Evolutionary conservation across 2,329 filamentous ascomycete genomes (phyloP).

Genomic region (Xylariaceae sp.): DNA sequence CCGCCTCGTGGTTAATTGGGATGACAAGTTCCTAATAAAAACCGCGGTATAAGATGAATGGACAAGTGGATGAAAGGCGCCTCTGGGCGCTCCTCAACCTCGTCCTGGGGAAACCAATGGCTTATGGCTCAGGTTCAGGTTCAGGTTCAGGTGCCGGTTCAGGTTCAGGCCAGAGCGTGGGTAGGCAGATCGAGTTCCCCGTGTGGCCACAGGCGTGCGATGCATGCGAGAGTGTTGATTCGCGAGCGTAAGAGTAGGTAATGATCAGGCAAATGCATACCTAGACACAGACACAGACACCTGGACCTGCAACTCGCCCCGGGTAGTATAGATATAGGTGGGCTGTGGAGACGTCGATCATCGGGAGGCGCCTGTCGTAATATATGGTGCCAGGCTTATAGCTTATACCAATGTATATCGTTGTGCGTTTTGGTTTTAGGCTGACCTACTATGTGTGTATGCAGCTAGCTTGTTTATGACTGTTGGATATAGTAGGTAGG

Average conservation of each 20-base stretch:
- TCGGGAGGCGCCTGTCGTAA: conserved; percentile 33
- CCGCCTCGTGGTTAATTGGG: not conserved
- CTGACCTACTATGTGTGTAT: conserved; percentile 14
- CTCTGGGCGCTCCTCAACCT: conserved; percentile 3
- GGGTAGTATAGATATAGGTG: conserved; percentile 16
- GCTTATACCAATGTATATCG: conserved; percentile 17
- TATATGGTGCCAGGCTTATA: conserved; percentile 29
- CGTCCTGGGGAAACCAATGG: conserved; percentile 3
- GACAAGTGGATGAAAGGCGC: conserved; percentile 5
- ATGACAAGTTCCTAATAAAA: not conserved
- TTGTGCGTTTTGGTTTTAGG: conserved; percentile 20
- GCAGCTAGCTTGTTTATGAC: conserved; percentile 13
- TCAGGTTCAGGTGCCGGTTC: too few relatives aligned
- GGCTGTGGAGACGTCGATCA: conserved; percentile 34
- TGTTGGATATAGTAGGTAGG: conserved; percentile 9
- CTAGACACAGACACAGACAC: conserved; percentile 1
- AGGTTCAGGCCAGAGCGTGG: conserved; percentile 1
- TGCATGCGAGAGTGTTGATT: conserved; percentile 18
- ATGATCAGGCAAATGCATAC: conserved; percentile 4
- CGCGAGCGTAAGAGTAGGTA: conserved; percentile 24
- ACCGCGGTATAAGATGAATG: conserved; percentile 4
- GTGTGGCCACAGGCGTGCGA: conserved; percentile 6
- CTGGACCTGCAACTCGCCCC: conserved; percentile 12
- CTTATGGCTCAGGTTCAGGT: not conserved
- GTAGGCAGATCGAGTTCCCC: conserved; percentile 4